Evolutionary conservation across 2,329 filamentous ascomycete genomes (phyloP), one percentile per base, ranked within the genome.

Genomic region (Trichoderma lentiforme): DNA sequence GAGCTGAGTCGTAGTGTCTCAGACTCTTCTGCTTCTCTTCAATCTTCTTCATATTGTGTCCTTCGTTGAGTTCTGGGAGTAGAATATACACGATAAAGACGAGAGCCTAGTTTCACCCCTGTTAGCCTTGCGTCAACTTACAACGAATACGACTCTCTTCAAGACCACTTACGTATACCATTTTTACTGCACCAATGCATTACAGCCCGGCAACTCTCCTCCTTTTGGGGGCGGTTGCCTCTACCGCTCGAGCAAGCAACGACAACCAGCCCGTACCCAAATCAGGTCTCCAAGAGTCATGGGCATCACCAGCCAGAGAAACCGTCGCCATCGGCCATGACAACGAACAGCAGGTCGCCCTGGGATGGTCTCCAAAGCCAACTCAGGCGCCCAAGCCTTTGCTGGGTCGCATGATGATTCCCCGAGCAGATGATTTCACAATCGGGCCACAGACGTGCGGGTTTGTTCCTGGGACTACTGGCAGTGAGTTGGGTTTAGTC

Each of bases 291-390:
- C 74, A 78, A 12, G 28, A 71, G 43, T 77, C 79, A 65, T 81
- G 79, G 79, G 74, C 74, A 21, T 57, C 61, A 4, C 77, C 78
- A 18, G 74, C 80, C 3, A 74, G 66, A 53, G 74, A 81, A 71
- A 81, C 80, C 4, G 71, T 73, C 11, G 57, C 72, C 7, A 62
- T 70, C 6, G 65, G 74, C 57, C 72, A 72, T 8, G 43, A 43
- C 2, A n/a, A 75, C 7, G 71, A 77, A 39, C 67, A 74, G 21
- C 76, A 78, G 69, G 28, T 81, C n/a, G 78, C 74, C 28, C 57
- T 78, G 71, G 80, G 80, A 66, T 79, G 74, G 71, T 78, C 78
- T 9, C 80, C 81, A 4, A 73, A 73, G 21, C 80, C 81, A 60
- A 82, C 81, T 4, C 72, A 74, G 21, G 77, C 76, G 0, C 81